Conservation (phyloP, 2,329 filamentous ascomycete species). For the Fonsecaea monophora region DNA sequence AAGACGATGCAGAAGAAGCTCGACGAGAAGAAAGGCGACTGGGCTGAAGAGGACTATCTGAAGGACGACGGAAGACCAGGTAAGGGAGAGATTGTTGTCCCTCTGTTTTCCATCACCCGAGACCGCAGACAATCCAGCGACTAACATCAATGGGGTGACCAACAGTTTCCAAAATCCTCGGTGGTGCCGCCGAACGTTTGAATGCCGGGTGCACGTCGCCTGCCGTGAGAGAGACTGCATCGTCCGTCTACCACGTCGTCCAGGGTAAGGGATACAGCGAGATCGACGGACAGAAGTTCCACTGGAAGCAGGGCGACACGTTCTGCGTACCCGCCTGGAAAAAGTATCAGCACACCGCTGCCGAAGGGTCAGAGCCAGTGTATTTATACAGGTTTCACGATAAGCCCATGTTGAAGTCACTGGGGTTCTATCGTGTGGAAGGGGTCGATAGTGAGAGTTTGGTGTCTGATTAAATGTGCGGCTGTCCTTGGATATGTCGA, state of each 20-base stretch:
- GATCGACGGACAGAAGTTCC: slow-evolving; percentile 47
- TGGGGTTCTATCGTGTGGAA: slow-evolving; percentile 59
- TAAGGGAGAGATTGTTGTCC: slow-evolving; percentile 9
- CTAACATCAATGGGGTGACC: slow-evolving; percentile 5
- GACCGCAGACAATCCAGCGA: not conserved
- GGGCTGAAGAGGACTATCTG: slow-evolving; percentile 45
- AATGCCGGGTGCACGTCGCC: slow-evolving; percentile 48
- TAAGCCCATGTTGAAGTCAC: slow-evolving; percentile 59
- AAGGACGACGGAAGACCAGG: slow-evolving; percentile 44
- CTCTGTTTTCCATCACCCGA: not conserved
- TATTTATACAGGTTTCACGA: slow-evolving; percentile 62
- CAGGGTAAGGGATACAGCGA: slow-evolving; percentile 51
- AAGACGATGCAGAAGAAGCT: slow-evolving; percentile 52
- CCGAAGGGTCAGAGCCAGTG: slow-evolving; percentile 42
- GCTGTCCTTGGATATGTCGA: not conserved
- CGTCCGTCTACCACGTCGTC: slow-evolving; percentile 62
- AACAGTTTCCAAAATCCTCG: slow-evolving; percentile 50
- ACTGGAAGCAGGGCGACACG: slow-evolving; percentile 55
- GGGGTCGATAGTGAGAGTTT: slow-evolving; percentile 52
- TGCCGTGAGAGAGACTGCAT: slow-evolving; percentile 57
- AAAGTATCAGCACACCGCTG: slow-evolving; percentile 56
- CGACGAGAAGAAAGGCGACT: slow-evolving; percentile 46
- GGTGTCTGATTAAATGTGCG: slow-evolving; percentile 42
- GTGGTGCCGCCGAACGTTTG: slow-evolving; percentile 57
- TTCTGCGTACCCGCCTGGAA: slow-evolving; percentile 64